Conservation (phyloP, 2,329 filamentous ascomycete species). For the Drechmeria coniospora region DNA sequence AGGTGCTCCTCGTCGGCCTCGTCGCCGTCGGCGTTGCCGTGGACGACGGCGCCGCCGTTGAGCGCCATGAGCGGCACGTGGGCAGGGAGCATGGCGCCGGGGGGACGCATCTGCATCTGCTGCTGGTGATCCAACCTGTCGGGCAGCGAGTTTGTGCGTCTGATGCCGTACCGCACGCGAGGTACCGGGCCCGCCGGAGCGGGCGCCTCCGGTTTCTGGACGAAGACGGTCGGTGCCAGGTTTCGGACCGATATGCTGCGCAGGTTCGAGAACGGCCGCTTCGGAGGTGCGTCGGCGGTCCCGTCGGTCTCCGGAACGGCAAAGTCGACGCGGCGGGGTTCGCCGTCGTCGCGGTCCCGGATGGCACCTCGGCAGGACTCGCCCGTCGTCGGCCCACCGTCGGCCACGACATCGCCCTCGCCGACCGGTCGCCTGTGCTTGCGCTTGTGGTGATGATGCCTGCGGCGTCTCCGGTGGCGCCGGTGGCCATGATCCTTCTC, state of each 20-base stretch:
- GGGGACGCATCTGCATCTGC: constrained; percentile 27
- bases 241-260: constrained; percentile 50
- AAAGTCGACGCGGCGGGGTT: constrained; percentile 44
- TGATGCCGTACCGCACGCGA: constrained; percentile 47
- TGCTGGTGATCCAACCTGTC: constrained; percentile 41
- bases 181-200: constrained; percentile 31
- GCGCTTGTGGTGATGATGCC: constrained; percentile 22
- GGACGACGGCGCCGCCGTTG: constrained; percentile 12
- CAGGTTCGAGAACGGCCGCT: constrained; percentile 35
- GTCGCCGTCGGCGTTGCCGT: constrained; percentile 14
- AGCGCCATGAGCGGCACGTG: constrained; percentile 25
- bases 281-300: constrained; percentile 11
- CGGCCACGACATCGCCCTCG: constrained; percentile 11
- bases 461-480: constrained; percentile 17
- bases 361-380: constrained; percentile 12
- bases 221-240: constrained; percentile 57
- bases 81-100: constrained; percentile 33
- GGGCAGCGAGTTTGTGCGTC: constrained; percentile 59
- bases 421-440: too few relatives aligned
- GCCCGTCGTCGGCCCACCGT: constrained; percentile 16
- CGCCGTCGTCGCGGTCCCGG: constrained; percentile 15
- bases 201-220: constrained; percentile 22
- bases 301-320: constrained; percentile 20
- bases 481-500: constrained; percentile 26
- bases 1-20: constrained; percentile 32